A percentile compares a stretch with the other conserved stretches of the same genome.
phyloP scores from a whole-genome alignment of 257 asterid genomes.

The Anisodus acutangulus region DNA sequence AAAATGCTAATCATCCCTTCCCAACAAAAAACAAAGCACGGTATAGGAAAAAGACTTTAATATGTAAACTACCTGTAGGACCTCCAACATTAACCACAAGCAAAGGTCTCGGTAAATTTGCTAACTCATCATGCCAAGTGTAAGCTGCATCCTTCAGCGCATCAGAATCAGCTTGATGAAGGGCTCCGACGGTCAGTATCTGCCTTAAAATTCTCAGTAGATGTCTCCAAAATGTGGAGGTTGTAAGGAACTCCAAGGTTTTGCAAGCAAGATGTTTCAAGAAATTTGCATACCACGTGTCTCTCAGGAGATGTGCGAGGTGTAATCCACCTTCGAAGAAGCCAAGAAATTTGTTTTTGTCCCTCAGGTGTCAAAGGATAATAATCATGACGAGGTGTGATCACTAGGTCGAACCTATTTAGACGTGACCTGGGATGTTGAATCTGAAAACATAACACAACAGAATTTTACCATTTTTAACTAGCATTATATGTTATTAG shows the following conservation, averaged over 20 bases:
- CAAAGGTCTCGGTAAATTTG: constrained; percentile 66
- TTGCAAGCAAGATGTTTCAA: constrained; percentile 27
- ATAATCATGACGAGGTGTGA: constrained; percentile 88
- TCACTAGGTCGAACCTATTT: constrained; percentile 78
- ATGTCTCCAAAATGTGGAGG: constrained; percentile 27
- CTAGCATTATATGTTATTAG: background rate
- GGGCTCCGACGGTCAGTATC: constrained; percentile 89
- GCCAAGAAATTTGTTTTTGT: constrained; percentile 67
- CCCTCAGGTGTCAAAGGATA: constrained; percentile 73
- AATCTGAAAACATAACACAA: constrained; percentile 54
- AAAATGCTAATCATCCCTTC: background rate
- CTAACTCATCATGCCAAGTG: constrained; percentile 71
- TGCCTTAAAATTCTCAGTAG: constrained; percentile 38
- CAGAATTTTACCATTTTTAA: constrained; percentile 32
- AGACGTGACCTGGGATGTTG: constrained; percentile 90
- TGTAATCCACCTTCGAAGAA: constrained; percentile 72
- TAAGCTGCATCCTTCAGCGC: constrained; percentile 72
- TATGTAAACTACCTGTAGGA: constrained; percentile 65
- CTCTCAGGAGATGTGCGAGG: constrained; percentile 75
- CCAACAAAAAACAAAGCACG: background rate
- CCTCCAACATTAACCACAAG: constrained; percentile 88
- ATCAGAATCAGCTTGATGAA: constrained; percentile 75
- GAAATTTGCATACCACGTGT: constrained; percentile 64
- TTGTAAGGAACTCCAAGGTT: constrained; percentile 26
- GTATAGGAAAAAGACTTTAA: constrained; percentile 26